Evolutionary conservation across 345 rosid genomes (phyloP), one percentile per base, ranked within the genome.

Genomic region (Dipteronia dyeriana): DNA sequence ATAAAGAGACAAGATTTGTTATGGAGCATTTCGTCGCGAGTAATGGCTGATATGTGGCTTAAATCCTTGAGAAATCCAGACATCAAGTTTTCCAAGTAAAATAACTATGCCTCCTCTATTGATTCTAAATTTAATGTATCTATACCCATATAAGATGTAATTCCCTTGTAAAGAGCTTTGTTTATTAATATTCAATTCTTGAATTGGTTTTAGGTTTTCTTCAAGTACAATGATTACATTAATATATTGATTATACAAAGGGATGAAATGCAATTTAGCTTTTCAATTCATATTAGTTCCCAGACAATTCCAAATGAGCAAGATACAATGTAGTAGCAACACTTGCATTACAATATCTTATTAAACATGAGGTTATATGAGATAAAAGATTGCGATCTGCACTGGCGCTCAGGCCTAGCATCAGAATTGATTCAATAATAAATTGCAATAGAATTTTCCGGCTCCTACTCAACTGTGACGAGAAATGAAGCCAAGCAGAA

Each of bases 21-120:
- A 66, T 93, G 99, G 99, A 93, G 99, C 91, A 82, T 91, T 73
- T 93, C 99, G 23, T 89, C 98, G 7, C 84, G 98, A 71, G 90
- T 92, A 72, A 89, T 92, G 98, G 98, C 99, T 6, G 97, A 90
- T 64, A 95, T 90, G 99, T 93, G 98, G 99, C 94, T 95, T 62
- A 93, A 86, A 85, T 78, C 96, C 17, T 89, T 91, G 82, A 90
- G 98, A 84, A 95, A 95, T 77, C 99, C 99, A 4, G 94, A 95
- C 73, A 88, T 93, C 12, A 93, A 86, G 80, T 79, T 91, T 61
- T 66, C 85, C 25, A 80, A 77, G 80, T 87, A 76, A 79, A 63
- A 61, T 41, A 41, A 41, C n/a, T 60, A 53, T 7, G 14, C n/a
- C 26, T 16, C 59, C 9, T 26, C 7, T 20, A 11, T 17, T 14